Base-by-base conservation (phyloP, 192 early-diverging fungal species). In the Coemansia sp. region DNA sequence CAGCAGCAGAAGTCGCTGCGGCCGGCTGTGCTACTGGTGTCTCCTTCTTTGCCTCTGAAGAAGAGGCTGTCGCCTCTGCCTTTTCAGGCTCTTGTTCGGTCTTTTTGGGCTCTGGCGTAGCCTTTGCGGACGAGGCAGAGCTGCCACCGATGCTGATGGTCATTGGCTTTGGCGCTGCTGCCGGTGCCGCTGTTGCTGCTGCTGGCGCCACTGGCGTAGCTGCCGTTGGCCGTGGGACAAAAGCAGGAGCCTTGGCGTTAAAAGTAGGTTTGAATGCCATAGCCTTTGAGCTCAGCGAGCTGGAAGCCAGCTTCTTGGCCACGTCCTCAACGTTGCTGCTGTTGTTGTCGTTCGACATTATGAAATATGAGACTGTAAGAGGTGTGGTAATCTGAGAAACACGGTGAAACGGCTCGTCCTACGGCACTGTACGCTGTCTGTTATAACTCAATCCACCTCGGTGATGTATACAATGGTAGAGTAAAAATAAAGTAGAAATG, bases 191-290 rank as follows among this genome's bases (percentile, higher is more conserved):
- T 30, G 79, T 60, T 0, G 85, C 71, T 43, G 12, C 18, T 13
- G 30, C 81, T 66, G 35, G 84, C 57, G 26, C 46, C 13, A 13
- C 23, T 5, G 23, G 46, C 2, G 60, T 31, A 21, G 55, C 29
- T 15, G 82, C 76, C 29, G 77, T 68, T 45, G 85, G 84, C 42
- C 81, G 74, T 29, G 93, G 93, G 13, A 92, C 90, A 68, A 94
- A 94, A 46, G 85, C 52, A 6, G 77, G 77, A 7, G 77, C 85
- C 69, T 77, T 86, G 58, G 90, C 86, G 45, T 79, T 79, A 29
- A 85, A 85, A 65, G 81, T 91, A 49, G 89, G 89, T 59, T 85
- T 87, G 70, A 89, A 93, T 21, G 84, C 79, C 61, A 65, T 73
- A 4, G 91, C 90, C 52, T 83, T 84, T 16, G 84, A 78, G 69